phyloP scores from a whole-genome alignment of 2,329 filamentous ascomycete genomes.

The Aspergillus quadrilineatus region DNA sequence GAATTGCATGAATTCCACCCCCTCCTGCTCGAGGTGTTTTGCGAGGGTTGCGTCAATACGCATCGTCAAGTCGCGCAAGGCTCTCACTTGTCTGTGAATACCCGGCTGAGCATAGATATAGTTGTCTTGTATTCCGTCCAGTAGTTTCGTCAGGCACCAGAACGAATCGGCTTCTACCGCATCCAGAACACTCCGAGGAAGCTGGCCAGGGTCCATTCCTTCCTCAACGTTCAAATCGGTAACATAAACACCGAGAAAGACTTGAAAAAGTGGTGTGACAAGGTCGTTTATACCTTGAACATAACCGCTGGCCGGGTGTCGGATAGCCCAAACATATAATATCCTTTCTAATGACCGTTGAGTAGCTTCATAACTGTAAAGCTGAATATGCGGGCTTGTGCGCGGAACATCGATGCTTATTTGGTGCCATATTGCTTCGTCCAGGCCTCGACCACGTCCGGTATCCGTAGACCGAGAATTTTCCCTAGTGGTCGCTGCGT shows the following conservation, averaged over 20 bases:
- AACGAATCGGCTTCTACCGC: slow-evolving; percentile 97
- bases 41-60: slow-evolving; percentile 82
- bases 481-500: slow-evolving; percentile 37
- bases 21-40: slow-evolving; percentile 84
- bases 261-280: slow-evolving; percentile 96
- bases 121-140: slow-evolving; percentile 99
- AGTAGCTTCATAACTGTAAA: slow-evolving; percentile 95
- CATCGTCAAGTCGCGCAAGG: slow-evolving; percentile 83
- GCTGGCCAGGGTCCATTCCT: slow-evolving; percentile 94
- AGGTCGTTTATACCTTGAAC: slow-evolving; percentile 99
- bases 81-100: slow-evolving; percentile 89
- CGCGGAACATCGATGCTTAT: slow-evolving; percentile 97
- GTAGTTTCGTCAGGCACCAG: slow-evolving; percentile 94
- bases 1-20: slow-evolving; percentile 98
- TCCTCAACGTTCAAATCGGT: slow-evolving; percentile 89
- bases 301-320: slow-evolving; percentile 95
- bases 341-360: slow-evolving; percentile 93
- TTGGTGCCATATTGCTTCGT: slow-evolving; percentile 98
- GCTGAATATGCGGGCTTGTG: slow-evolving; percentile 91
- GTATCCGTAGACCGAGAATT: slow-evolving; percentile 44
- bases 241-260: slow-evolving; percentile 92
- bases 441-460: slow-evolving; percentile 70
- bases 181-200: slow-evolving; percentile 86
- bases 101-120: slow-evolving; percentile 98
- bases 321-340: slow-evolving; percentile 94